Evolutionary conservation across 139 green algal species (phyloP), one percentile per base, ranked within the genome.

Genomic region (Chlamydomonas urium): DNA sequence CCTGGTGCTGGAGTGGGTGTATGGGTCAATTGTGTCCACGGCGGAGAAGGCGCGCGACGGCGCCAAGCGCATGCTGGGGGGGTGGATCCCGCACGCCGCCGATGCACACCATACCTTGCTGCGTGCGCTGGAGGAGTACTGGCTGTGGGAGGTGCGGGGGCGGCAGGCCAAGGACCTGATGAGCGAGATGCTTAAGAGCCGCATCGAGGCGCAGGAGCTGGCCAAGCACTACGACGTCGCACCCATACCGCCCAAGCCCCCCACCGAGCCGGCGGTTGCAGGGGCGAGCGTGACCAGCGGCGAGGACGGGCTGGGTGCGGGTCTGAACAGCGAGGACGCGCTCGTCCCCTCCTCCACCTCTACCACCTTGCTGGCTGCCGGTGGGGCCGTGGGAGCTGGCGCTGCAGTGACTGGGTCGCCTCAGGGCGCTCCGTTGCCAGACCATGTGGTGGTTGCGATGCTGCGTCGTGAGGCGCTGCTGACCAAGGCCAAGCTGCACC

Each of bases 1-100:
- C 21, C 84, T 96, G 26, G 87, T 93, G 47, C 82, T 96, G 75
- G 90, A 96, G 77, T 96, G 90, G 89, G 86, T 96, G 48, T 96
- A 90, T 58, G 91, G 91, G 68, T 90, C 77, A 57, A 95, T 96
- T 53, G 90, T 95, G n/a, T 90, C 79, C 37, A 94, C 89, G 0
- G 90, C 90, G 5, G 91, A 96, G 73, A 96, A 96, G 74, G 86
- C 85, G 1, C 76, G 90, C 0, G 91, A 95, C 53, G 87, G 85
- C 10, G 88, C 91, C 23, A 92, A 92, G 65, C 79, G 87, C 3
- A 24, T 60, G 24, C 71, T 94, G 36, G 81, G 81, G n/a, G 47
- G 68, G 36, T 65, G 69, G 42, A 50, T 78, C 32, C 78, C 87
- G 29, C 72, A 60, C 1, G 69, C 81, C 2, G 36, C 59, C 38